A percentile compares a stretch with the other conserved stretches of the same genome.
phyloP scores from a whole-genome alignment of 2,329 filamentous ascomycete species.

The Aspergillus tanneri region DNA sequence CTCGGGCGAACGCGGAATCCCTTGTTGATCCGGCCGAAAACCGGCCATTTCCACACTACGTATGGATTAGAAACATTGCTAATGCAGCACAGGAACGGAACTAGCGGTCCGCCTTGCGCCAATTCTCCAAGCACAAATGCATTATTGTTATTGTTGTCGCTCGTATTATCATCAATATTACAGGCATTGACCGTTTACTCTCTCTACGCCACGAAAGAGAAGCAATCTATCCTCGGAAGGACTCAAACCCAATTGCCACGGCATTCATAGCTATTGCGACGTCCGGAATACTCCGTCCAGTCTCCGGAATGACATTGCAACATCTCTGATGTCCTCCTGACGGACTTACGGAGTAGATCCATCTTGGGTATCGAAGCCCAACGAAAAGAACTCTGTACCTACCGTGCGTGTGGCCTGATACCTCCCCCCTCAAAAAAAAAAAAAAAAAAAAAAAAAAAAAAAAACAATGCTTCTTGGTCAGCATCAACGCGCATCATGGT shows the following conservation, averaged over 20 bases:
- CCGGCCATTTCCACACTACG: conserved; percentile 4
- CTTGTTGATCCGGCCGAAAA: conserved; percentile 16
- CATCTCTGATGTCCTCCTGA: background rate
- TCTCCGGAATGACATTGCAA: background rate
- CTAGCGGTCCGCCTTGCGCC: background rate
- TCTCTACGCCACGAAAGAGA: background rate
- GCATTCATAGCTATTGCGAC: conserved; percentile 2
- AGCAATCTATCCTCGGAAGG: no score
- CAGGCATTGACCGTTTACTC: background rate
- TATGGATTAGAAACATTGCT: background rate
- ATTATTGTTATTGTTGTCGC: background rate
- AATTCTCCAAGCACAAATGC: background rate
- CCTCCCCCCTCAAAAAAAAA: background rate
- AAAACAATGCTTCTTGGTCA: background rate
- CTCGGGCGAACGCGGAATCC: conserved; percentile 24
- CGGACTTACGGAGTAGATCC: background rate
- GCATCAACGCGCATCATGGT: background rate
- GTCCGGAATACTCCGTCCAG: no score
- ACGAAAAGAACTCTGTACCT: background rate
- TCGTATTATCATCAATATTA: background rate
- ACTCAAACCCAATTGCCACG: background rate
- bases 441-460: no score
- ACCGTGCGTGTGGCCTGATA: background rate
- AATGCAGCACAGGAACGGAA: background rate
- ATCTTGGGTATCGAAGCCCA: background rate